phyloP scores from a whole-genome alignment of 2,329 filamentous ascomycete species.

The Ceratocystis albifundus region DNA sequence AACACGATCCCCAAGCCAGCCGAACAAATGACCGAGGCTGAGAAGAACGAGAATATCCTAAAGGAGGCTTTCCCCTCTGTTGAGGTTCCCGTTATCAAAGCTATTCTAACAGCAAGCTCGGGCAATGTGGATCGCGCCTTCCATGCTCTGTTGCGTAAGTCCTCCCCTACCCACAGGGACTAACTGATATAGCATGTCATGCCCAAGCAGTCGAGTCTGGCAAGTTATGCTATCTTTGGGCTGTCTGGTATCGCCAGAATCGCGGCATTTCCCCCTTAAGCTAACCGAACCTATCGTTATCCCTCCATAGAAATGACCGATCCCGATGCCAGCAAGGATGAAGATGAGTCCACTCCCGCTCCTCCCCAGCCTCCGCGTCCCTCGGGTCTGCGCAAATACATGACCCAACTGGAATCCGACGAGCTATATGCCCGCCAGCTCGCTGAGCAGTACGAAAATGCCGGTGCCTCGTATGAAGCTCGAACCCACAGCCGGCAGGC shows the following conservation, averaged over 20 bases:
- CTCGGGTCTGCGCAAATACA: slow-evolving; percentile 44
- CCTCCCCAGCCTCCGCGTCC: slow-evolving; percentile 74
- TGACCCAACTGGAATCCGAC: slow-evolving; percentile 78
- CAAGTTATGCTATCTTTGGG: too few relatives aligned
- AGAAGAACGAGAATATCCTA: slow-evolving; percentile 77
- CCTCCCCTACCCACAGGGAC: background rate
- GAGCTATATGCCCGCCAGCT: slow-evolving; percentile 86
- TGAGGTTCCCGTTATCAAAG: slow-evolving; percentile 69
- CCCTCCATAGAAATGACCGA: slow-evolving; percentile 57
- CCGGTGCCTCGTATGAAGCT: slow-evolving; percentile 43
- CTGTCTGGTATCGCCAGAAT: too few relatives aligned
- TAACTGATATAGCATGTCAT: background rate
- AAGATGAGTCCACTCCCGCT: slow-evolving; percentile 44
- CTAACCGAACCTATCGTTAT: background rate
- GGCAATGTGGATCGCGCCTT: slow-evolving; percentile 89
- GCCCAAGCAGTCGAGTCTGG: background rate
- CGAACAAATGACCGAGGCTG: slow-evolving; percentile 64
- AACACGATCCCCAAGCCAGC: slow-evolving; percentile 68
- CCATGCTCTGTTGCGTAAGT: slow-evolving; percentile 74
- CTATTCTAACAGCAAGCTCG: slow-evolving; percentile 73
- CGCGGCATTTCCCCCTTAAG: background rate
- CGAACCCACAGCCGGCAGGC: slow-evolving; percentile 33
- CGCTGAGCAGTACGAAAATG: slow-evolving; percentile 74
- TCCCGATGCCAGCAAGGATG: slow-evolving; percentile 51
- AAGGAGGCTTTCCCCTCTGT: slow-evolving; percentile 89